phyloP scores from a whole-genome alignment of 2,329 filamentous ascomycete species.

The Cytospora paraplurivora region DNA sequence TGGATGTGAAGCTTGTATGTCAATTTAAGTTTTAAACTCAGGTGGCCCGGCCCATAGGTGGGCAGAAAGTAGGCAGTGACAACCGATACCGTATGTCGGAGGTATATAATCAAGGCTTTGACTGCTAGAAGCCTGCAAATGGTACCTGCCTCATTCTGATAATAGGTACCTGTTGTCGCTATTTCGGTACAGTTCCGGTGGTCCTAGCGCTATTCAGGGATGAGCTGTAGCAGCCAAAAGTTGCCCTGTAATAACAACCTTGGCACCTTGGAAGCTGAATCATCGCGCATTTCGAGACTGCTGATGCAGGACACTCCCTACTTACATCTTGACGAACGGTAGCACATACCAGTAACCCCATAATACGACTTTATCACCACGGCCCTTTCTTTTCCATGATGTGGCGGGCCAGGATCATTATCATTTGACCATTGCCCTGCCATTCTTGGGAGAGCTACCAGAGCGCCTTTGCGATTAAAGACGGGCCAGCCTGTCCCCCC shows the following conservation, averaged over 20 bases:
- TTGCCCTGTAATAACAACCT: not conserved
- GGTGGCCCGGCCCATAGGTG: not conserved
- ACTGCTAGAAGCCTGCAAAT: not conserved
- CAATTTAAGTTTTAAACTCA: slow-evolving; percentile 8
- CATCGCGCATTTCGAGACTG: slow-evolving; percentile 23
- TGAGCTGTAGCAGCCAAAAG: slow-evolving; percentile 8
- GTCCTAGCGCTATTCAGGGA: slow-evolving; percentile 12
- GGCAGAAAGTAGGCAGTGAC: slow-evolving; percentile 3
- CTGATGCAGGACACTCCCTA: slow-evolving; percentile 21
- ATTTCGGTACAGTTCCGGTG: slow-evolving; percentile 7
- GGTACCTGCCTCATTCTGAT: slow-evolving; percentile 5
- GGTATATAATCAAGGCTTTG: slow-evolving; percentile 1
- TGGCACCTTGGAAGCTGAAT: slow-evolving; percentile 7
- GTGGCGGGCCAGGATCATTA: slow-evolving; percentile 18
- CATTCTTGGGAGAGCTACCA: slow-evolving; percentile 15
- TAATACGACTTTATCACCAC: slow-evolving; percentile 20
- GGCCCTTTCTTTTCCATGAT: slow-evolving; percentile 15
- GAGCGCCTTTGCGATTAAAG: slow-evolving; percentile 21
- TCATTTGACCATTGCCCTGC: slow-evolving; percentile 22
- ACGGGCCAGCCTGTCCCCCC: slow-evolving; percentile 27
- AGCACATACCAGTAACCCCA: slow-evolving; percentile 4
- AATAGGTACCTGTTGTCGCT: not conserved
- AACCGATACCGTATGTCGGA: not conserved
- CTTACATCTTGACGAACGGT: slow-evolving; percentile 2
- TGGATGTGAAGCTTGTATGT: slow-evolving; percentile 13